These are phyloP conservation scores for Trichomonascaceae sp. DNA, from an alignment of 1,139 yeast genomes.

Conservation along the genomic window DNA sequence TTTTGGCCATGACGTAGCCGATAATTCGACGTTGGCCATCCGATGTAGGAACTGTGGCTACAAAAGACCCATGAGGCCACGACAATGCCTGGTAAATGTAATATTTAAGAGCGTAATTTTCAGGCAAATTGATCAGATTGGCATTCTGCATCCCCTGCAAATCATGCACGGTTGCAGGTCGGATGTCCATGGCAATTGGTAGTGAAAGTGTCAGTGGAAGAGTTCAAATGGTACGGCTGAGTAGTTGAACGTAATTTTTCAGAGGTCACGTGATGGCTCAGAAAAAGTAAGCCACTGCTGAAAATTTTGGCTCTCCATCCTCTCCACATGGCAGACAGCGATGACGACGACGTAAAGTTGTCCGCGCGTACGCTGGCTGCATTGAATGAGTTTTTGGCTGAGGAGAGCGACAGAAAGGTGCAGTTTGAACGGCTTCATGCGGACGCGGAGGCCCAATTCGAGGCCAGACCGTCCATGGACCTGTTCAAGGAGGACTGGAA, in stretches of 20 bases:
- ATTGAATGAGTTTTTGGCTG: conserved; percentile 60
- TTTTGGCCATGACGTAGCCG: conserved; percentile 91
- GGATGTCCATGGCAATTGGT: conserved; percentile 53
- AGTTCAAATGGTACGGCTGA: not conserved
- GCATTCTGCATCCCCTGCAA: conserved; percentile 96
- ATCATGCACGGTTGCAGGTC: conserved; percentile 83
- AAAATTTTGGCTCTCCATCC: not conserved
- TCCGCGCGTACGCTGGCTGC: conserved; percentile 76
- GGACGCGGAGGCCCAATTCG: conserved; percentile 53
- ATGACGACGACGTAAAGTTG: conserved; percentile 27
- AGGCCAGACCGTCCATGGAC: conserved; percentile 38
- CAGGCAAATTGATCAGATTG: conserved; percentile 87
- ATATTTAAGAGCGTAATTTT: conserved; percentile 86
- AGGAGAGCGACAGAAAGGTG: conserved; percentile 55
- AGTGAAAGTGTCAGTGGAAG: too few species aligned
- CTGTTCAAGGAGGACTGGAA: conserved; percentile 90
- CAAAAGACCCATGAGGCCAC: conserved; percentile 98
- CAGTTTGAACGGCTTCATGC: conserved; percentile 53
- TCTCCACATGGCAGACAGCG: not conserved
- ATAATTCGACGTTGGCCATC: conserved; percentile 63
- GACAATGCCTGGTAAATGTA: conserved; percentile 89
- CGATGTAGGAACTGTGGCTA: conserved; percentile 68
- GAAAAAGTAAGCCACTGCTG: too few species aligned
- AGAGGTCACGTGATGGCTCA: too few species aligned
- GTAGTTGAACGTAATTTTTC: not conserved